Evolutionary conservation across 495 filamentous ascomycete genomes (phyloP).

Genomic region (Talaromyces adpressus): DNA sequence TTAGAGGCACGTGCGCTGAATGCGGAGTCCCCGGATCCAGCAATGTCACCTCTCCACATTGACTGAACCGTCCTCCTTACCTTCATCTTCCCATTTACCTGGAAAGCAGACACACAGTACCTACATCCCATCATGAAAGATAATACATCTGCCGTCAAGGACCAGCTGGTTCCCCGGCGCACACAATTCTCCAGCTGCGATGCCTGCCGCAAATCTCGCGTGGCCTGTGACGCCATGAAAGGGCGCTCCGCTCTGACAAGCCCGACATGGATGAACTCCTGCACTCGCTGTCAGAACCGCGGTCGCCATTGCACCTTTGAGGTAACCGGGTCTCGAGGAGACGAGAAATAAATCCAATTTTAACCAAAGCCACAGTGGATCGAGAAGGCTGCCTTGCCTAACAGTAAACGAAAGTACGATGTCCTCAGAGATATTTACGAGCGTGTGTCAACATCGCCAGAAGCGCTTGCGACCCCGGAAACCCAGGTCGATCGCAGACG

Average conservation of each 20-base stretch:
- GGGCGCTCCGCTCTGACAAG: slow-evolving; percentile 10
- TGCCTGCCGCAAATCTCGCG: slow-evolving; percentile 15
- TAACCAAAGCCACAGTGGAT: slow-evolving; percentile 1
- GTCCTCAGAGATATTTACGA: not conserved
- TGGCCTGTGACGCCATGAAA: slow-evolving; percentile 15
- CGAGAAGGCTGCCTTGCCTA: slow-evolving; percentile 6
- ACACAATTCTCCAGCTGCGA: slow-evolving; percentile 17
- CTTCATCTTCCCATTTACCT: not conserved
- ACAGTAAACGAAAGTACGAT: slow-evolving; percentile 8
- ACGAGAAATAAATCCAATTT: not conserved
- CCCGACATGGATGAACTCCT: slow-evolving; percentile 8
- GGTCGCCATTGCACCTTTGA: slow-evolving; percentile 14
- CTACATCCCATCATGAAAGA: not conserved
- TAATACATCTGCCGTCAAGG: slow-evolving; percentile 1
- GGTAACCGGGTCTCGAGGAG: not conserved
- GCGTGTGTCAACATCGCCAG: not conserved
- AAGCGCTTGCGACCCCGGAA: not conserved
- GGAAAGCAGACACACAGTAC: too few relatives aligned
- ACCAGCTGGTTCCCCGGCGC: slow-evolving; percentile 10
- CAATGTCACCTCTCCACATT: not conserved
- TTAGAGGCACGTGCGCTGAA: not conserved
- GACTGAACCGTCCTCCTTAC: not conserved
- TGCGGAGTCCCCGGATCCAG: not conserved
- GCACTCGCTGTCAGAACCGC: slow-evolving; percentile 14
- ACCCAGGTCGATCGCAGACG: not conserved